Evolutionary conservation across 2,329 filamentous ascomycete genomes (phyloP), one percentile per base, ranked within the genome.

Genomic region (Calcarisporium arbuscula): DNA sequence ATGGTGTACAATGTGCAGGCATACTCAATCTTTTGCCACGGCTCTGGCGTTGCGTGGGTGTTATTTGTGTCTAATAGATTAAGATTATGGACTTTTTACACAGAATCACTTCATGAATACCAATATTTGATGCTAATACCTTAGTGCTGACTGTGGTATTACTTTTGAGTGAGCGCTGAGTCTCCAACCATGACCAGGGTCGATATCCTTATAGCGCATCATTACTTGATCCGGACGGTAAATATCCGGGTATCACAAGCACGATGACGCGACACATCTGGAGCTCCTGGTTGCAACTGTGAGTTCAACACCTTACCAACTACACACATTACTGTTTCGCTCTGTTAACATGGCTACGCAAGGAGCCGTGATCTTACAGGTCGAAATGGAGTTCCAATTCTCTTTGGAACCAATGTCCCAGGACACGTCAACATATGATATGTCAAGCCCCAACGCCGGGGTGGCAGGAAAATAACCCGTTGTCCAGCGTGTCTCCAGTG

Each of bases 391-490:
- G 40, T 21, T 18, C 10, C 29, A 21, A 27, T 30, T 16, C n/a
- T 4, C 29, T 6, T 36, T 32, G 8, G 32, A 22, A 16, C 32
- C 34, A 39, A 46, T 49, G 46, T 45, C 43, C 28, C 29, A 39
- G 42, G 38, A 46, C 45, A 44, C 43, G 33, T 31, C 28, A 41
- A 33, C 30, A n/a, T n/a, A n/a, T 42, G 30, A 36, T 35, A 20
- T 58, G 52, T 55, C 65, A 64, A 71, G 59, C 68, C 70, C 70
- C 68, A 72, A 68, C 50, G 68, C 42, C 46, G 69, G 69, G 70
- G 68, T 70, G 42, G 49, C 48, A 43, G 52, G 48, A 47, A 50
- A 67, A 50, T 73, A 65, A 61, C 43, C 37, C 33, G n/a, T 17
- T 30, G 31, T 41, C 36, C 35, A 29, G 29, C 31, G 42, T 43